Evolutionary conservation across 192 early-diverging fungal genomes (phyloP), one percentile per base, ranked within the genome.

Genomic region (Backusella mclennaniae): DNA sequence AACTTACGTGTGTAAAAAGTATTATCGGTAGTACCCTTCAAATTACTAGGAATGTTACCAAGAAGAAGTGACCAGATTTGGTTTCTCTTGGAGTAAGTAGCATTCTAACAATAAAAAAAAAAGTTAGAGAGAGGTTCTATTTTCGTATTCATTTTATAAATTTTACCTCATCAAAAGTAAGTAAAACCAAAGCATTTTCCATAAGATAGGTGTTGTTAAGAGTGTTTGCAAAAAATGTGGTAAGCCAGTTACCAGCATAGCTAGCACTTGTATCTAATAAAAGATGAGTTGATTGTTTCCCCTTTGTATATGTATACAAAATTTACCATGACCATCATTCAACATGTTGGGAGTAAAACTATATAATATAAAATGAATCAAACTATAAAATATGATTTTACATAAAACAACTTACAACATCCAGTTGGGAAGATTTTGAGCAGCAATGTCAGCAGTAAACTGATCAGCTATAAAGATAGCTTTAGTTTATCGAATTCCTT

Each of bases 281-380:
- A 29, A 12, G 19, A 63, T 29, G 7, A 12, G 11, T 39, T 63
- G 8, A 59, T 17, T 46, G 4, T 7, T 49, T 17, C 1, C 0
- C 6, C 19, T n/a, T 12, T 63, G 11, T 14, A 59, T 59, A 53
- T 53, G n/a, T 49, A 49, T 49, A 49, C 19, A 3, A 17, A n/a
- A 19, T 12, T 63, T 63, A 63, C 56, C 56, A 41, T 89, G 85
- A 5, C 85, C 89, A 73, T 90, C 83, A 71, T 90, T 86, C 26
- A 75, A 74, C 75, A 91, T 83, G 82, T 93, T 85, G 15, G 93
- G 93, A 17, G 76, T 77, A 17, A 66, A 77, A 39, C 71, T 71
- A 44, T 46, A 33, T 11, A 38, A 9, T 6, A 56, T 2, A 23
- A 7, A 63, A 26, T 26, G 21, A 59, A 53, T 19, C 19, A n/a